Conservation (phyloP, 2,329 filamentous ascomycete genomes). For the Ophiognomonia clavigignenti-juglandacearum region DNA sequence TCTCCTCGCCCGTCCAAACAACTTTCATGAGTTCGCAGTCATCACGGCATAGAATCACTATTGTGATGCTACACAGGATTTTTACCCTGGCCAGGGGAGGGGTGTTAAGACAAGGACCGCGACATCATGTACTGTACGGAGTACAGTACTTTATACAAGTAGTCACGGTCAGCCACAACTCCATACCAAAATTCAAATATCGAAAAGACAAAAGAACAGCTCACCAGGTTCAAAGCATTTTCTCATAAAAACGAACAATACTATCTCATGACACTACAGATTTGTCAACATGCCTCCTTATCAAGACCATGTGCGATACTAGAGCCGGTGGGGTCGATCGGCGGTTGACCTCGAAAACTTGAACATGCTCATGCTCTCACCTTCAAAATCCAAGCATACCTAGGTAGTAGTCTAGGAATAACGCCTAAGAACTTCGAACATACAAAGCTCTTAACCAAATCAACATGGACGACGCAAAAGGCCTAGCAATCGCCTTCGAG, state of each 20-base stretch:
- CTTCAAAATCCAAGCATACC: background rate
- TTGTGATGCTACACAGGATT: too few relatives aligned
- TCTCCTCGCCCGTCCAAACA: too few relatives aligned
- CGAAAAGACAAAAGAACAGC: background rate
- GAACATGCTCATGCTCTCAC: background rate
- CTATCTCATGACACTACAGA: background rate
- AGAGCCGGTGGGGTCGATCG: constrained; percentile 1
- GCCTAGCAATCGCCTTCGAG: constrained; percentile 39
- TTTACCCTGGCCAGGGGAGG: too few relatives aligned
- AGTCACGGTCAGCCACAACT: too few relatives aligned
- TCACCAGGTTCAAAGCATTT: background rate
- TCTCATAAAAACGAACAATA: background rate
- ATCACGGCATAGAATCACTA: too few relatives aligned
- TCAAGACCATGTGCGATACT: background rate
- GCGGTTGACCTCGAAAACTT: background rate
- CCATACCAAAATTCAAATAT: background rate
- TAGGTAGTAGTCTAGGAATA: background rate
- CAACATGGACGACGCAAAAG: constrained; percentile 36
- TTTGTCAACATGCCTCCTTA: background rate
- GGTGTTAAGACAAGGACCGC: too few relatives aligned
- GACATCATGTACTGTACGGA: too few relatives aligned
- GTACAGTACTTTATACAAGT: too few relatives aligned
- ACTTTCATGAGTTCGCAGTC: too few relatives aligned
- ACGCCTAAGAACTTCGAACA: background rate
- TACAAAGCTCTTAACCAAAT: background rate